Conservation (phyloP, 176 grass and related monocot genomes). For the Carex pumila region DNA sequence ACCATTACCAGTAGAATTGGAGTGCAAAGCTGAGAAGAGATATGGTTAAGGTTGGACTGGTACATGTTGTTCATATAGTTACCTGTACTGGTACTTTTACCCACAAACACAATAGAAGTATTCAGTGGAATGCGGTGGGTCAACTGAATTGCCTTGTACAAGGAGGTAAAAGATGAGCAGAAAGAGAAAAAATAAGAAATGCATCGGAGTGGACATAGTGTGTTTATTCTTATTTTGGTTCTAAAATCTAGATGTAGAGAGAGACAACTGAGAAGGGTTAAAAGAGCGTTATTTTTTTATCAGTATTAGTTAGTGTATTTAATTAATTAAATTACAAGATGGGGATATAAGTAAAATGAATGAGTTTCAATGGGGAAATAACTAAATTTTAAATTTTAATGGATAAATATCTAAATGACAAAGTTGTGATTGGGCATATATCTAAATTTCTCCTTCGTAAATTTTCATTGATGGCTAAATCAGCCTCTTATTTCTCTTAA, state of each 20-base stretch:
- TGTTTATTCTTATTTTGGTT: not conserved
- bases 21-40: not conserved
- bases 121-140: not conserved
- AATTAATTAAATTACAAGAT: too few relatives aligned
- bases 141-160: not conserved
- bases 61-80: slow-evolving; percentile 22
- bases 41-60: slow-evolving; percentile 10
- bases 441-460: not conserved
- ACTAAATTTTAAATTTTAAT: too few relatives aligned
- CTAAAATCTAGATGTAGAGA: not conserved
- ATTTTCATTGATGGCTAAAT: not conserved
- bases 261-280: too few relatives aligned
- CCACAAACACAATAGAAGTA: not conserved
- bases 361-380: too few relatives aligned
- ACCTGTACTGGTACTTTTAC: not conserved
- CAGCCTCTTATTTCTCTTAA: not conserved
- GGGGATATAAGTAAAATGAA: too few relatives aligned
- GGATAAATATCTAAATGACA: too few relatives aligned
- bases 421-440: too few relatives aligned
- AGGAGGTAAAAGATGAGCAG: not conserved
- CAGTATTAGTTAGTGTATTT: too few relatives aligned
- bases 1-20: not conserved
- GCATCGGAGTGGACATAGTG: not conserved
- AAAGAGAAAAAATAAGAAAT: not conserved
- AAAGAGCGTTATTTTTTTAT: not conserved